Conservation (phyloP, 305 asterid genomes). For the Stenogyne calaminthoides region DNA sequence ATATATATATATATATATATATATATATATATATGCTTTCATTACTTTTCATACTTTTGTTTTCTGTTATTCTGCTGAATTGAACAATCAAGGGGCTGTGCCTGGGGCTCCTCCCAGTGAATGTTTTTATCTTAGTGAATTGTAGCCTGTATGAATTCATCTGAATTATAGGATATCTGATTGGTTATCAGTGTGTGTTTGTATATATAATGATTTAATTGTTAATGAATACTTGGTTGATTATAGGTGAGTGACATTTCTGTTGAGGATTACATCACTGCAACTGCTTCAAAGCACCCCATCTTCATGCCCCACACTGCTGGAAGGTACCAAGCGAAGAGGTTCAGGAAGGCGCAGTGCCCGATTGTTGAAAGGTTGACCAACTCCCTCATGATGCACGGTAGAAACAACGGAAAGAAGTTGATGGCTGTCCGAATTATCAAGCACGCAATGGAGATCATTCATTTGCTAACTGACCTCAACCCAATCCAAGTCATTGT, state of each 20-base stretch:
- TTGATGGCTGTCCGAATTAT: slow-evolving; percentile 74
- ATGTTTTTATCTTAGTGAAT: neutral
- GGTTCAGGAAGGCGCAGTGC: slow-evolving; percentile 81
- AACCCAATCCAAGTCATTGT: slow-evolving; percentile 79
- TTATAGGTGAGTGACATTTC: slow-evolving; percentile 59
- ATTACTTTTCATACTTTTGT: neutral
- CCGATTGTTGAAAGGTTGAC: slow-evolving; percentile 77
- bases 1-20: too few relatives aligned
- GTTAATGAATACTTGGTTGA: neutral
- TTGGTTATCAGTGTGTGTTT: neutral
- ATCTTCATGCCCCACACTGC: slow-evolving; percentile 65
- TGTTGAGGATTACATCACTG: slow-evolving; percentile 76
- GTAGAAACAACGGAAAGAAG: slow-evolving; percentile 80
- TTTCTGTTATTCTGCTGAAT: neutral
- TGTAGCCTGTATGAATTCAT: neutral
- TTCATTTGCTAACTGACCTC: slow-evolving; percentile 69
- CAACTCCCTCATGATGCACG: slow-evolving; percentile 85
- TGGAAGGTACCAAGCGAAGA: slow-evolving; percentile 67
- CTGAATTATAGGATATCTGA: too few relatives aligned
- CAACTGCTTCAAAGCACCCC: slow-evolving; percentile 66
- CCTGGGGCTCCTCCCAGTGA: neutral
- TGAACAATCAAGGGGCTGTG: neutral
- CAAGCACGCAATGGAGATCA: slow-evolving; percentile 83
- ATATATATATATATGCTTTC: too few relatives aligned
- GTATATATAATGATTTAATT: neutral